Evolutionary conservation across 2,329 filamentous ascomycete genomes (phyloP).

Genomic region (Colletotrichum trifolii): DNA sequence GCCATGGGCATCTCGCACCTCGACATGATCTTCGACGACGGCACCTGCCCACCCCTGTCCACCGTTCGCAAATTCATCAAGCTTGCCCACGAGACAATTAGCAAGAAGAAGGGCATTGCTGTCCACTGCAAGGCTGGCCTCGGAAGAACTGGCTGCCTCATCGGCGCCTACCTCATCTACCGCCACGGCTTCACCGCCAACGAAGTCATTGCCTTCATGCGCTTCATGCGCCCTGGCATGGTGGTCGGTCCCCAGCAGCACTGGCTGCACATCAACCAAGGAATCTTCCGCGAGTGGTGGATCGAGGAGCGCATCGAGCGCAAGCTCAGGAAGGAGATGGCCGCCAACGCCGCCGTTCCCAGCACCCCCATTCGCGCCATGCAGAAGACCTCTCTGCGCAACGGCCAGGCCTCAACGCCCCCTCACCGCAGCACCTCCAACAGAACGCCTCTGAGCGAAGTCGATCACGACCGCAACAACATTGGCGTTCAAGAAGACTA

Average conservation of each 20-base stretch:
- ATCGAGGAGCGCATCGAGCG: constrained; percentile 86
- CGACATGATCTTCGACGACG: constrained; percentile 99
- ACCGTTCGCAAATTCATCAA: constrained; percentile 96
- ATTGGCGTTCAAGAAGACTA: constrained; percentile 85
- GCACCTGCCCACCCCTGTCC: constrained; percentile 88
- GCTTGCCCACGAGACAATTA: constrained; percentile 94
- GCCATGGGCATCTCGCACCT: constrained; percentile 94
- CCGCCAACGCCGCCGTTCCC: constrained; percentile 60
- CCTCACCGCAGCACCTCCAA: constrained; percentile 81
- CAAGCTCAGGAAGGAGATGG: constrained; percentile 70
- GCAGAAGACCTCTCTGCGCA: constrained; percentile 69
- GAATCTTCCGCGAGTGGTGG: constrained; percentile 99
- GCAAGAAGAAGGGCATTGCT: constrained; percentile 90
- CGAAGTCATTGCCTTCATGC: constrained; percentile 97
- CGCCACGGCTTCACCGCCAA: constrained; percentile 97
- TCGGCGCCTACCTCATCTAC: constrained; percentile 98
- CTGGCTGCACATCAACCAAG: constrained; percentile 98
- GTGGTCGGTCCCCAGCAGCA: constrained; percentile 98
- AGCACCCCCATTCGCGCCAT: constrained; percentile 72
- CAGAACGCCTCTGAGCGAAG: constrained; percentile 90
- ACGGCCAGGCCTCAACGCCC: constrained; percentile 79
- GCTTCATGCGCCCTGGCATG: constrained; percentile 99
- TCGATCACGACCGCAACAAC: constrained; percentile 81
- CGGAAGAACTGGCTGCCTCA: constrained; percentile 93
- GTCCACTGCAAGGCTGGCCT: constrained; percentile 99